Base-by-base conservation (phyloP, 768 basidiomycete genomes). In the Mycena haematopus region DNA sequence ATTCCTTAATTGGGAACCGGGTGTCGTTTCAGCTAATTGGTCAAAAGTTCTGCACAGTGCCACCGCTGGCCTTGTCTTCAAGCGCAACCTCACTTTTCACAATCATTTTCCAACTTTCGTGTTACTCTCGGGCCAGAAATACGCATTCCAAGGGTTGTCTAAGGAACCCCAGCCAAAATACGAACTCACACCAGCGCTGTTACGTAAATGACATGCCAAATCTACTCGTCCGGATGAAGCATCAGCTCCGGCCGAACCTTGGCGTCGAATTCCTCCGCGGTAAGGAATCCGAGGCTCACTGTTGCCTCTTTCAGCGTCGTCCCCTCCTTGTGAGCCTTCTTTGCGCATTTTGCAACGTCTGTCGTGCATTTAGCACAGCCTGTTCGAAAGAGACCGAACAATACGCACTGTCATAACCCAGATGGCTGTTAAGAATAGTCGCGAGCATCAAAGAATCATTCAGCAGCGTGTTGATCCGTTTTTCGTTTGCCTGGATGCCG, bases 321-420 rank as follows among this genome's bases (percentile, higher is more conserved):
- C 27, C 97, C 97, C 78, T 99, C 95, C 76, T 91, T 94, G 83
- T 99, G 97, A n/a, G 97, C 97, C 77, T 99, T 99, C 86, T 99
- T 99, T 29, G 97, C 97, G 72, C 92, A 94, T 79, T 93, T 95
- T 52, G 97, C 97, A 52, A 99, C 97, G 78, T 97, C 95, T 98
- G 72, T 45, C 44, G 63, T 45, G 42, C 63, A 61, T 19, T 65
- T 51, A 69, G 65, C 45, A 65, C 57, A 47, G 50, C 56, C 53
- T 29, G 19, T 29, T 24, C 45, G 29, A 27, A 17, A 29, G 35
- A 52, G 44, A 46, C 17, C 49, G 57, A 63, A 52, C 58, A n/a
- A 53, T 58, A 81, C 95, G 78, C 69, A 93, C 94, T 97, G 80
- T 99, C 97, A 75, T 98, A 99, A 62, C 97, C 97, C 64, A 99